A percentile compares a stretch with the other conserved stretches of the same genome.
phyloP scores from a whole-genome alignment of 352 stramenopile species.

The Phytophthora gonapodyides region DNA sequence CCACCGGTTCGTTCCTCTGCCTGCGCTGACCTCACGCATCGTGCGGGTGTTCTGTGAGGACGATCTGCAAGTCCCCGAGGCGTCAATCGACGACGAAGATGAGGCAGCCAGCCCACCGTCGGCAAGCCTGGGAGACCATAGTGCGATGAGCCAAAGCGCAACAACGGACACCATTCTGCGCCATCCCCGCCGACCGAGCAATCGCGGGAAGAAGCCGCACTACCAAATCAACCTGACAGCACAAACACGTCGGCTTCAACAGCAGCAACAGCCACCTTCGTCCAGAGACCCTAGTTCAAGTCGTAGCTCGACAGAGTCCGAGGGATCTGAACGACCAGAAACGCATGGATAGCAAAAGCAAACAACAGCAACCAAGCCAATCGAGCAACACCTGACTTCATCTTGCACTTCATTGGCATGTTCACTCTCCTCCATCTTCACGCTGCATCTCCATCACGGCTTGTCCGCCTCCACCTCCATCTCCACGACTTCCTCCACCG shows the following conservation, averaged over 20 bases:
- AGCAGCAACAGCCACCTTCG: constrained; percentile 13
- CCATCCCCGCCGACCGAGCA: constrained; percentile 43
- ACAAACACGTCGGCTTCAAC: constrained; percentile 24
- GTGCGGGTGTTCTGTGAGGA: constrained; percentile 58
- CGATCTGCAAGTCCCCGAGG: constrained; percentile 52
- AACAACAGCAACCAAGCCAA: constrained; percentile 7
- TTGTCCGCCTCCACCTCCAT: constrained; percentile 32
- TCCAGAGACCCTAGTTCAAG: constrained; percentile 7
- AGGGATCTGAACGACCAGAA: constrained; percentile 22
- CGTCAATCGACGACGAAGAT: constrained; percentile 10
- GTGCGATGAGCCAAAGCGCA: constrained; percentile 2
- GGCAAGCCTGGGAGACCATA: not conserved
- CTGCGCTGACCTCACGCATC: constrained; percentile 55
- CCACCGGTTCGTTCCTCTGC: constrained; percentile 58
- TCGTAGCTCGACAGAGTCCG: constrained; percentile 18
- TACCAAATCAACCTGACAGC: constrained; percentile 48
- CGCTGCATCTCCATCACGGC: constrained; percentile 10
- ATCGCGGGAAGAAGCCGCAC: constrained; percentile 44
- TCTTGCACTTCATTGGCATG: constrained; percentile 11
- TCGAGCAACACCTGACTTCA: not conserved
- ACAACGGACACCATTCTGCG: constrained; percentile 33
- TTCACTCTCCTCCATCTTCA: not conserved
- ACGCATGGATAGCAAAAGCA: constrained; percentile 13
- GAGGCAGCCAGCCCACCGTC: not conserved
- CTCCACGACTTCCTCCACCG: constrained; percentile 23